phyloP scores from a whole-genome alignment of 306 rosid genomes.

The Crotalaria pallida region DNA sequence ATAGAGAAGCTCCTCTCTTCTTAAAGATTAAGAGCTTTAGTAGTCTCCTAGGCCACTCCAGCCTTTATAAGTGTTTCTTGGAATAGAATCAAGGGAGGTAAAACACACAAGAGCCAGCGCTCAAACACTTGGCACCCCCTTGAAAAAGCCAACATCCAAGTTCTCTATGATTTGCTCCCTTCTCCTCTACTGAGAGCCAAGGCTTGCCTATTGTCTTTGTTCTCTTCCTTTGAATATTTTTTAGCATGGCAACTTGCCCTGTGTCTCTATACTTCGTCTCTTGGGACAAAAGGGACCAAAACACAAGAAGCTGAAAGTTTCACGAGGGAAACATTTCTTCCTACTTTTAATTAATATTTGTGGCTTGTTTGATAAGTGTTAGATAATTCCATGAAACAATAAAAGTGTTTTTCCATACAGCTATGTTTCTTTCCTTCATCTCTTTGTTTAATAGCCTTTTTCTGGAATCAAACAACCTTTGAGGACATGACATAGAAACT shows the following conservation, averaged over 20 bases:
- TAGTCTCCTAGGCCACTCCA: not conserved
- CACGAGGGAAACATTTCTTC: not conserved
- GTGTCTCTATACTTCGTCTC: not conserved
- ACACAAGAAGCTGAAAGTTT: not conserved
- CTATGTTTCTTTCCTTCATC: not conserved
- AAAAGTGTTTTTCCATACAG: not conserved
- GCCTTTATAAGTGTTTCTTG: not conserved
- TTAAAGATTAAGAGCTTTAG: not conserved
- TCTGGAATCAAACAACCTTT: constrained; percentile 2
- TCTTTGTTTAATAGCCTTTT: not conserved
- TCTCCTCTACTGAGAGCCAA: not conserved
- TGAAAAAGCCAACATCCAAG: not conserved
- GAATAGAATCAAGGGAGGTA: not conserved
- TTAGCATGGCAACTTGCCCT: not conserved
- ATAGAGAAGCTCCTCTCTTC: not conserved
- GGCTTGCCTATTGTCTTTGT: not conserved
- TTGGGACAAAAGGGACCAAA: not conserved
- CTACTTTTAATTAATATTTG: not conserved
- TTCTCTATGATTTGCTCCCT: not conserved
- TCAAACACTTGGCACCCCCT: not conserved
- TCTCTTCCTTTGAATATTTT: not conserved
- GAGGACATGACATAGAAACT: not conserved
- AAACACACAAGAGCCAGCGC: not conserved
- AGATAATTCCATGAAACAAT: not conserved
- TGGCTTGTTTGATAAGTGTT: not conserved